Base-by-base conservation (phyloP, 352 stramenopile genomes). In the Blastocystis sp. region DNA sequence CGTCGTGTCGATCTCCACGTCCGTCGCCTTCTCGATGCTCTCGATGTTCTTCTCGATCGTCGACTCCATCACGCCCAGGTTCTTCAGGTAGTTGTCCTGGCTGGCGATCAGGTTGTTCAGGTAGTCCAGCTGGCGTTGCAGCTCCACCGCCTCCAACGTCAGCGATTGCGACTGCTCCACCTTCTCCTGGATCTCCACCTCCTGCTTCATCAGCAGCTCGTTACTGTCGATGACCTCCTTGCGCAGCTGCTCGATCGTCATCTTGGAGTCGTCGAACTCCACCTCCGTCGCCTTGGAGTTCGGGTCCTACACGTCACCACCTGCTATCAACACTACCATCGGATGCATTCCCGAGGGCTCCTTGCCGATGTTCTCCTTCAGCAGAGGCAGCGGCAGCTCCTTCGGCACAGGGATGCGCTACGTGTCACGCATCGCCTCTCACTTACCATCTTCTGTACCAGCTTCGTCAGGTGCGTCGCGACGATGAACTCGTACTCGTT, bases 171-270 rank as follows among this genome's bases (percentile, higher is more conserved):
- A 76, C 63, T 85, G 75, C 40, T 85, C 63, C 21, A 42, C 36
- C 63, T 85, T 85, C 57, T 85, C 48, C 63, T 85, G 54, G 36
- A 85, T 85, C 63, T 85, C 75, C 36, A 85, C 63, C 14, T 85
- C 57, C 51, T 85, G 75, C 63, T 85, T 85, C 57, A 59, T 44
- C 46, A 85, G 46, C 40, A 76, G 40, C 40, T 72, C 75, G 29
- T 85, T 85, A 40, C 34, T 76, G 29, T 85, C 63, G 27, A 76
- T 51, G 16, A 85, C 75, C 38, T 85, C 75, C 49, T 85, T 76
- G 32, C 75, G 75, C 63, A 85, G 51, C 63, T 85, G 69, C 27
- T 81, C 69, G 29, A 81, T 54, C 34, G 46, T 51, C 46, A 81
- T 54, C 51, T 81, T 81, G 24, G 40, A 63, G 53, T 81, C 69